These are phyloP conservation scores for barrel medic (Medicago truncatula) DNA, from an alignment of 306 rosid genomes.

Conservation along the genomic window DNA sequence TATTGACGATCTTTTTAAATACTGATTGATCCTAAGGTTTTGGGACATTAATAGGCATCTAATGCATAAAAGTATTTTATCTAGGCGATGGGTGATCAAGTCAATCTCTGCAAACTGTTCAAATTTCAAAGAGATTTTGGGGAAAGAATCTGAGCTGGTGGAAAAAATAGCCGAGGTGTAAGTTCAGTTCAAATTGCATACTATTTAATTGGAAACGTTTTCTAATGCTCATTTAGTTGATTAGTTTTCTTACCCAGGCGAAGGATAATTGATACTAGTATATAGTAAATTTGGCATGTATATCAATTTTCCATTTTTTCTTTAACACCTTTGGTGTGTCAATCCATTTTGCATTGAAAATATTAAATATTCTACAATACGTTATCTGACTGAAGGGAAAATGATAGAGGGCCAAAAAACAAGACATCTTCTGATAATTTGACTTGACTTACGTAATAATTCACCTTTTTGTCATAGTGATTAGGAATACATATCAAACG, in stretches of 20 bases:
- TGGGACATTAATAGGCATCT: constrained; percentile 33
- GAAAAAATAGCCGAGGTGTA: constrained; percentile 94
- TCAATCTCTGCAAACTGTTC: constrained; percentile 68
- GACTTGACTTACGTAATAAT: constrained; percentile 22
- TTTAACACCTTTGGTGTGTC: constrained; percentile 10
- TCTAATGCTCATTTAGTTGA: constrained; percentile 37
- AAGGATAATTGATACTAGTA: constrained; percentile 11
- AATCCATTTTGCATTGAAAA: constrained; percentile 18
- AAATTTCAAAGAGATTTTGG: constrained; percentile 66
- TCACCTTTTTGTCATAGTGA: constrained; percentile 11
- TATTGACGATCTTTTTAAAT: background rate
- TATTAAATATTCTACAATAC: constrained; percentile 11
- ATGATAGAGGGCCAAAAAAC: background rate
- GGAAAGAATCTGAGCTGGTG: constrained; percentile 93
- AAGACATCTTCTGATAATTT: constrained; percentile 11
- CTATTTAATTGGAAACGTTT: constrained; percentile 49
- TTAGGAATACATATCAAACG: constrained; percentile 23
- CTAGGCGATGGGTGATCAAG: constrained; percentile 94
- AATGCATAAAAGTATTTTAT: constrained; percentile 46
- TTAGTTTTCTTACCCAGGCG: constrained; percentile 18
- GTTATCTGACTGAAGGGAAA: constrained; percentile 10
- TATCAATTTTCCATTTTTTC: constrained; percentile 27
- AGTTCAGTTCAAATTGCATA: constrained; percentile 54
- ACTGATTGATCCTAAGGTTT: constrained; percentile 27
- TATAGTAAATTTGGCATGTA: constrained; percentile 16